Conservation (phyloP, 257 asterid species). For the Striga asiatica region DNA sequence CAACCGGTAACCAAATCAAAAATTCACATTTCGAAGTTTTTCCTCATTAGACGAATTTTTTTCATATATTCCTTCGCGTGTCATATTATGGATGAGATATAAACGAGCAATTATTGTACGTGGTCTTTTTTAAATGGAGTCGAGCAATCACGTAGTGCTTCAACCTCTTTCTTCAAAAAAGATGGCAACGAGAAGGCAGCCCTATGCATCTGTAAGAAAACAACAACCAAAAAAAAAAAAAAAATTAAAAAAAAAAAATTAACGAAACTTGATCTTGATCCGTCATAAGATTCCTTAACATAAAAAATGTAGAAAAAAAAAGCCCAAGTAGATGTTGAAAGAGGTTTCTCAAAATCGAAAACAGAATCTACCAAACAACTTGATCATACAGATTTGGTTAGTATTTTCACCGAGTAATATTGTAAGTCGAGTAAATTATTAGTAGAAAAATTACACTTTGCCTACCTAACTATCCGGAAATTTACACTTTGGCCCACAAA, state of each 20-base stretch:
- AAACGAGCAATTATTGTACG: not conserved
- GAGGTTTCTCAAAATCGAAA: too few relatives aligned
- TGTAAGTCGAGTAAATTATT: too few relatives aligned
- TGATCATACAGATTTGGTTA: too few relatives aligned
- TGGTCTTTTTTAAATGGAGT: not conserved
- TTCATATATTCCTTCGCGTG: not conserved
- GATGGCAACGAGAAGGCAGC: constrained; percentile 91
- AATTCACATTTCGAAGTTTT: not conserved
- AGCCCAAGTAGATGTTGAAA: too few relatives aligned
- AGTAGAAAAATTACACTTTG: too few relatives aligned
- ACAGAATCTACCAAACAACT: too few relatives aligned
- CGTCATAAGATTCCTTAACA: too few relatives aligned
- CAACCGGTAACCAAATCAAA: not conserved
- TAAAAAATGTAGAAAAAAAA: too few relatives aligned
- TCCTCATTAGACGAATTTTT: not conserved
- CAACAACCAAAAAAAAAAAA: not conserved
- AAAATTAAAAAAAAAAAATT: not conserved
- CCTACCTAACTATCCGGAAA: too few relatives aligned
- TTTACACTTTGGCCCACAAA: too few relatives aligned
- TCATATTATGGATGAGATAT: not conserved
- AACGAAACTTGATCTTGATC: too few relatives aligned
- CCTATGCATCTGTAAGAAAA: constrained; percentile 54
- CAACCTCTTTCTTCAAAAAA: constrained; percentile 76
- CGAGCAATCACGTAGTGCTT: constrained; percentile 35
- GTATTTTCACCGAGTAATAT: too few relatives aligned